Conservation (phyloP, 257 asterid species). For the Capsicum pubescens region DNA sequence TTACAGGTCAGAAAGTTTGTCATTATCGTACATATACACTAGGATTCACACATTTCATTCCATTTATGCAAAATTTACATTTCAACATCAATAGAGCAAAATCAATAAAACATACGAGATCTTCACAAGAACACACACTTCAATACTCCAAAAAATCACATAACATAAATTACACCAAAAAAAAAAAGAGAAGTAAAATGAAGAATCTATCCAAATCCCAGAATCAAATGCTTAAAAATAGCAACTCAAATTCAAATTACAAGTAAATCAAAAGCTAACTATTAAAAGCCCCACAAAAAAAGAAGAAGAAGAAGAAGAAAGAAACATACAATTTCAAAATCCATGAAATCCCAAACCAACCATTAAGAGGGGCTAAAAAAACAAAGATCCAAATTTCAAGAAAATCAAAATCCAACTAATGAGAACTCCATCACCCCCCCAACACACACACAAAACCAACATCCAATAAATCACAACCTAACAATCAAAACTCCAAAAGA, state of each 20-base stretch:
- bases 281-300: neutral
- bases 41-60: neutral
- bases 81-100: neutral
- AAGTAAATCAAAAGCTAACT: conserved; percentile 5
- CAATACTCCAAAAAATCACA: conserved; percentile 6
- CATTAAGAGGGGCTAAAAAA: neutral
- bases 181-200: neutral
- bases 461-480: too few species aligned
- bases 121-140: neutral
- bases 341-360: neutral
- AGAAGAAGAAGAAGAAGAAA: neutral
- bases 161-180: neutral
- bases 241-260: conserved; percentile 1
- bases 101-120: conserved; percentile 13
- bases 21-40: conserved; percentile 3
- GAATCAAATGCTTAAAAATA: conserved; percentile 1
- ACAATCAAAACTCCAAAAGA: too few species aligned
- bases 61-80: neutral
- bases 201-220: neutral
- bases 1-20: neutral
- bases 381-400: neutral
- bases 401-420: neutral
- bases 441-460: too few species aligned
- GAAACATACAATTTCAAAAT: neutral
- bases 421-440: neutral